Evolutionary conservation across 176 grass and related monocot species (phyloP), one percentile per base, ranked within the genome.

Genomic region (Avena sativa): DNA sequence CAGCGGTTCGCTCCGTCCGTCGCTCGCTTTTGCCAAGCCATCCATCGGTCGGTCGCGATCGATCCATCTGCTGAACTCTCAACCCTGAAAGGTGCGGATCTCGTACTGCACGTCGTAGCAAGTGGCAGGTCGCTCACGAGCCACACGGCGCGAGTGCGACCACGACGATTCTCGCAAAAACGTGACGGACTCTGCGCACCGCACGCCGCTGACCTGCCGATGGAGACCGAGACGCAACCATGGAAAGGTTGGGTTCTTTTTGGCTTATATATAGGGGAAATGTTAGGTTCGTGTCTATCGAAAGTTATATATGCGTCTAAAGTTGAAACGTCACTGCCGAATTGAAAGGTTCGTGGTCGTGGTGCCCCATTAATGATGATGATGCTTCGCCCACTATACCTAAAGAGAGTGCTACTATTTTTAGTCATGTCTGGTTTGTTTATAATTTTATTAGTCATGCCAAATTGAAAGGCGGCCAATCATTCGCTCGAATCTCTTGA

Each of bases 1-100:
- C 52, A 79, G 74, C 66, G 51, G 87, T 8, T 7, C 61, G 81
- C 13, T 26, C 44, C 30, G 75, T 79, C 84, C 81, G 80, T 19
- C 7, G 8, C 81, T 71, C 7, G 13, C 81, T 71, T 71, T 89
- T 34, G 74, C 30, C 17, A 10, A 30, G 65, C 55, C 56, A 55
- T 47, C 36, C 13, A 38, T 50, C 62, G 25, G 38, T 40, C 66
- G 36, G 40, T 43, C 67, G 40, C 40, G 40, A 43, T 30, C 34
- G 16, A 40, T 15, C 52, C 13, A 61, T 25, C 51, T 28, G 55
- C 38, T 83, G 34, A 58, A 86, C 52, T 43, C 40, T 43, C 0
- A 43, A 8, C 46, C 38, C 38, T 12, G 40, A 74, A 86, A 43
- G 71, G 40, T 55, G 52, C 52, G 52, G 0, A 10, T 12, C 59